Conservation (phyloP, 345 rosid genomes). For the Aquilaria malaccensis region DNA sequence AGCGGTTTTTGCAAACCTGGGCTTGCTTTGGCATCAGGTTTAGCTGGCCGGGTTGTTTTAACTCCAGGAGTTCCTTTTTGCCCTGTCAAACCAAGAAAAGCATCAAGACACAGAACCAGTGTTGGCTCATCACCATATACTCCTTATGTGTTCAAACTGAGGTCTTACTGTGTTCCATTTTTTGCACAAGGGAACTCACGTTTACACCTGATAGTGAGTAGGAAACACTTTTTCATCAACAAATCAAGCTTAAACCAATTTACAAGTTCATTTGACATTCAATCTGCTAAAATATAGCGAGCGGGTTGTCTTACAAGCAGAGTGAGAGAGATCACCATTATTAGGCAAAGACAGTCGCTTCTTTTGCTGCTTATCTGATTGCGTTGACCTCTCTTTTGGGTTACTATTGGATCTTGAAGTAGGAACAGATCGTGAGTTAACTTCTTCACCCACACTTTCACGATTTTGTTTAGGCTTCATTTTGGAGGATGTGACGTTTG, state of each 20-base stretch:
- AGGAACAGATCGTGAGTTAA: constrained; percentile 37
- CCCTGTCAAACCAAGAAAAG: constrained; percentile 9
- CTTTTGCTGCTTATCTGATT: constrained; percentile 42
- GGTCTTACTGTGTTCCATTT: neutral
- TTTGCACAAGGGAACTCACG: neutral
- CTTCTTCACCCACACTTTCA: constrained; percentile 46
- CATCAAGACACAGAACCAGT: constrained; percentile 1
- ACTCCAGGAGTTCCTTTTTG: constrained; percentile 30
- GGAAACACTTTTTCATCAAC: neutral
- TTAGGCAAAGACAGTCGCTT: constrained; percentile 74
- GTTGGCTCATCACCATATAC: neutral
- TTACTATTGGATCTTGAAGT: constrained; percentile 76
- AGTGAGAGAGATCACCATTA: constrained; percentile 38
- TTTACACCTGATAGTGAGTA: neutral
- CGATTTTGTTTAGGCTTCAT: constrained; percentile 45
- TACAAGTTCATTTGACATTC: neutral
- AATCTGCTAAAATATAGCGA: neutral
- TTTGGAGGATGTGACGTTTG: constrained; percentile 31
- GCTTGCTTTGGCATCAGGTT: constrained; percentile 27
- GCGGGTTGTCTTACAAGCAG: constrained; percentile 7
- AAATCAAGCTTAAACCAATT: neutral
- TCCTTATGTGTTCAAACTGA: neutral
- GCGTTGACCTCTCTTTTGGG: constrained; percentile 70
- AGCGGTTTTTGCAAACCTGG: constrained; percentile 25
- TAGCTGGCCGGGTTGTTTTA: constrained; percentile 26